Base-by-base conservation (phyloP, 73 alveolate genomes). In the Paramecium biaurelia region DNA sequence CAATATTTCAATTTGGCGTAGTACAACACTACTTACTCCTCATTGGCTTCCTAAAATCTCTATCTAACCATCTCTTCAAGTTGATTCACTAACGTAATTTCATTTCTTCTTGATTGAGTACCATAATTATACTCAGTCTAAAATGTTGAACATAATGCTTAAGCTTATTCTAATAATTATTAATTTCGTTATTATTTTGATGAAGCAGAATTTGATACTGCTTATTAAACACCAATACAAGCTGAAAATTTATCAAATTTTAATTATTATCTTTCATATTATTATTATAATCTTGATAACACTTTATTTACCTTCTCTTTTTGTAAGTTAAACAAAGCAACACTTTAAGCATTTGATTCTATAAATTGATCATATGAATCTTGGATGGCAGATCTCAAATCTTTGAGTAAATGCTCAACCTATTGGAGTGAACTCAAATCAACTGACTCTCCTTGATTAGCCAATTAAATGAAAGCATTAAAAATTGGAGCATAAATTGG, bases 171-270 rank as follows among this genome's bases (percentile, higher is more conserved):
- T 14, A 23, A 79, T 6, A 42, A 45, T 43, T 43, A 20, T 38
- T 21, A 9, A 79, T 41, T 47, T 20, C 90, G 43, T 79, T 79
- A 38, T 21, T 37, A 23, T 43, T 79, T 43, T 5, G 45, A 23
- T 14, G 76, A 79, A 3, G 90, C 70, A 2, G 70, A 24, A 20
- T 79, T 23, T 4, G 74, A 58, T 12, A 43, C 23, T n/a, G 90
- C 90, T 5, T 76, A 42, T 79, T 79, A 14, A 5, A 63, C 32
- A 43, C 90, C 90, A 8, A 79, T 79, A 24, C 90, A 79, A 30
- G 47, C 30, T 1, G 20, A 38, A 2, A 42, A 47, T 6, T 47
- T 23, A 21, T 47, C 90, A 12, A 79, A 23, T 45, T 43, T 47
- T 5, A 15, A 30, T 47, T 79, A 9, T n/a, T 37, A 11, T 79